Conservation (phyloP, 225 moss, liverwort and hornwort species). For the Sphagnum tenellum region DNA sequence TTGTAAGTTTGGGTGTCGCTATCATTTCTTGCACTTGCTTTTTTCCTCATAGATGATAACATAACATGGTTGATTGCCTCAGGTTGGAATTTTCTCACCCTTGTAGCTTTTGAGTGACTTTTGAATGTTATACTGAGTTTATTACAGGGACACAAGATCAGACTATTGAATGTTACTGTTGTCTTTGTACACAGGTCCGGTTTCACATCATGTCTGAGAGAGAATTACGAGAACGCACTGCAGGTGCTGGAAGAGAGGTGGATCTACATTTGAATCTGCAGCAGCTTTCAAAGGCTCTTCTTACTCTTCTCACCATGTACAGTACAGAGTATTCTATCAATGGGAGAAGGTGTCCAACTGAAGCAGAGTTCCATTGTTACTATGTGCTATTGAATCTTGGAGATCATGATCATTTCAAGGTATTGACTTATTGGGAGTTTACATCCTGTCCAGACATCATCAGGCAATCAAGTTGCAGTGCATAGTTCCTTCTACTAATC, state of each 20-base stretch:
- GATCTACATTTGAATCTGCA: slow-evolving; percentile 79
- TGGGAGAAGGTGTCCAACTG: slow-evolving; percentile 35
- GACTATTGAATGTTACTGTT: not conserved
- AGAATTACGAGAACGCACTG: slow-evolving; percentile 59
- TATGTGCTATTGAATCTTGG: slow-evolving; percentile 83
- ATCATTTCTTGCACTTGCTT: not conserved
- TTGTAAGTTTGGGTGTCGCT: slow-evolving; percentile 36
- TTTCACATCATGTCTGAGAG: slow-evolving; percentile 91
- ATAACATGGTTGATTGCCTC: no score
- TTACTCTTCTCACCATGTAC: slow-evolving; percentile 77
- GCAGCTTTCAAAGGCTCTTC: slow-evolving; percentile 83
- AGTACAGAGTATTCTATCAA: slow-evolving; percentile 42
- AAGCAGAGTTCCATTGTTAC: slow-evolving; percentile 82
- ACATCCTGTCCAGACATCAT: no score
- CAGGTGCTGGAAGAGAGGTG: slow-evolving; percentile 46
- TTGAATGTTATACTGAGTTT: no score
- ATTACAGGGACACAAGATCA: not conserved
- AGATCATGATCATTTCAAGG: slow-evolving; percentile 60
- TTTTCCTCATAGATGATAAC: no score
- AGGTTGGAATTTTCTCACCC: no score
- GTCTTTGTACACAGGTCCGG: slow-evolving; percentile 52
- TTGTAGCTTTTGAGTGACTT: no score
- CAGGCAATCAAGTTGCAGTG: no score
- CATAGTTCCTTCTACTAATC: no score
- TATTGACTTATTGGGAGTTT: slow-evolving; percentile 5